Conservation (phyloP, 1,284 basidiomycete genomes). For the Trichosporon ovoides region DNA sequence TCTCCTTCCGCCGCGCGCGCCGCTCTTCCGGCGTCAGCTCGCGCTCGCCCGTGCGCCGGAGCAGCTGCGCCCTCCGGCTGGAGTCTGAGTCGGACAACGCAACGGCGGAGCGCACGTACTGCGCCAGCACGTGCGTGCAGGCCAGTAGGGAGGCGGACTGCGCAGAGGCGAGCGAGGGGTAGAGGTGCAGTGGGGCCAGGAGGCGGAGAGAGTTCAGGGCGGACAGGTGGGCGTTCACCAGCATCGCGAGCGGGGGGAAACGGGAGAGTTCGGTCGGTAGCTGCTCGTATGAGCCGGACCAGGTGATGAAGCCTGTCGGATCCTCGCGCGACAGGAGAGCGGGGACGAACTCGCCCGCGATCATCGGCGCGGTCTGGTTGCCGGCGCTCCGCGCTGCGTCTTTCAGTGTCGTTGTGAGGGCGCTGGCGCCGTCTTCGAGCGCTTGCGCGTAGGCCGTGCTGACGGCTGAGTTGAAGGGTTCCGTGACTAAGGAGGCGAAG, state of each 20-base stretch:
- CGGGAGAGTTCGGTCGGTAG: slow-evolving; percentile 59
- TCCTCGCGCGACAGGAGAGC: slow-evolving; percentile 22
- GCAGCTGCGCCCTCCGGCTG: slow-evolving; percentile 21
- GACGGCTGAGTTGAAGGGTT: slow-evolving; percentile 62
- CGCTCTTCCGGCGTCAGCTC: slow-evolving; percentile 34
- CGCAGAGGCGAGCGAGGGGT: slow-evolving; percentile 51
- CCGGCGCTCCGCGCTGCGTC: slow-evolving; percentile 25
- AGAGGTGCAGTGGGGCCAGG: slow-evolving; percentile 63
- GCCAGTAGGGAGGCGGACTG: slow-evolving; percentile 55
- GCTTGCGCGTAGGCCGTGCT: slow-evolving; percentile 50
- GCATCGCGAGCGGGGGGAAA: slow-evolving; percentile 70
- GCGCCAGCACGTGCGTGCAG: slow-evolving; percentile 48
- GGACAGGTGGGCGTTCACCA: slow-evolving; percentile 67
- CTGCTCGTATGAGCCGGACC: slow-evolving; percentile 9
- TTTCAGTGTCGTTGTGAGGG: slow-evolving; percentile 26
- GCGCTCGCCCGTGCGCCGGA: slow-evolving; percentile 34
- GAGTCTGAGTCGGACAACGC: slow-evolving; percentile 11
- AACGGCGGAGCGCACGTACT: slow-evolving; percentile 50
- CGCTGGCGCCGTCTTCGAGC: slow-evolving; percentile 46
- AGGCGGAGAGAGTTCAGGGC: slow-evolving; percentile 75
- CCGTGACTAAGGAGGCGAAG: slow-evolving; percentile 63
- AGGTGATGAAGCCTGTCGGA: slow-evolving; percentile 13
- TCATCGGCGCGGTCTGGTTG: slow-evolving; percentile 33
- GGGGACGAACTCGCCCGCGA: slow-evolving; percentile 35
- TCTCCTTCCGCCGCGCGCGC: slow-evolving; percentile 41